Conservation (phyloP, 331 rosid species). For the Saraca asoca region DNA sequence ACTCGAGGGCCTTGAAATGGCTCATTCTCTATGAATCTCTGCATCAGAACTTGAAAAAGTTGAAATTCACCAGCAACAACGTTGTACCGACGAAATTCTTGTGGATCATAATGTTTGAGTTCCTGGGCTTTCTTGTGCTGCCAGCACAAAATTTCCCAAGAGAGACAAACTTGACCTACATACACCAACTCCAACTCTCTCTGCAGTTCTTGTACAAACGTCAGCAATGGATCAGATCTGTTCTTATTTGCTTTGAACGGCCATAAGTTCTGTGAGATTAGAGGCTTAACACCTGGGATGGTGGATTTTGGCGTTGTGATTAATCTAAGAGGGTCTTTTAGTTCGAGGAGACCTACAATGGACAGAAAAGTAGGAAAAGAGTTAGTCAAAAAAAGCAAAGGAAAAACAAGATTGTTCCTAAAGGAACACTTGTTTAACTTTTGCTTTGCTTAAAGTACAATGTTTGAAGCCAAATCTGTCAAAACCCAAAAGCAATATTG, state of each 20-base stretch:
- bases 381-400: constrained; percentile 4
- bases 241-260: constrained; percentile 47
- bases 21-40: constrained; percentile 77
- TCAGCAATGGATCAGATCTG: constrained; percentile 45
- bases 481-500: constrained; percentile 23
- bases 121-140: constrained; percentile 62
- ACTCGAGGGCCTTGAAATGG: constrained; percentile 73
- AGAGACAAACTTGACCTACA: constrained; percentile 85
- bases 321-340: constrained; percentile 54
- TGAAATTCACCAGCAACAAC: constrained; percentile 80
- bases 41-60: constrained; percentile 73
- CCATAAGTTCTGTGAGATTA: constrained; percentile 55
- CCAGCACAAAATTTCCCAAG: constrained; percentile 92
- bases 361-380: constrained; percentile 17
- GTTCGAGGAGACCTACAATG: constrained; percentile 69
- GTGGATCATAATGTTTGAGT: constrained; percentile 50
- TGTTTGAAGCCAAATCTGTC: constrained; percentile 25
- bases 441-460: constrained; percentile 37
- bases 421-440: constrained; percentile 8
- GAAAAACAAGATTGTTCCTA: not conserved
- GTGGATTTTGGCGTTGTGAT: constrained; percentile 47
- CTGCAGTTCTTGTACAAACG: constrained; percentile 48
- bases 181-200: constrained; percentile 80
- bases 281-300: not conserved
- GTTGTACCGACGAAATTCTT: constrained; percentile 43